Evolutionary conservation across 2,329 filamentous ascomycete genomes (phyloP).

Genomic region (Grosmannia clavigera): DNA sequence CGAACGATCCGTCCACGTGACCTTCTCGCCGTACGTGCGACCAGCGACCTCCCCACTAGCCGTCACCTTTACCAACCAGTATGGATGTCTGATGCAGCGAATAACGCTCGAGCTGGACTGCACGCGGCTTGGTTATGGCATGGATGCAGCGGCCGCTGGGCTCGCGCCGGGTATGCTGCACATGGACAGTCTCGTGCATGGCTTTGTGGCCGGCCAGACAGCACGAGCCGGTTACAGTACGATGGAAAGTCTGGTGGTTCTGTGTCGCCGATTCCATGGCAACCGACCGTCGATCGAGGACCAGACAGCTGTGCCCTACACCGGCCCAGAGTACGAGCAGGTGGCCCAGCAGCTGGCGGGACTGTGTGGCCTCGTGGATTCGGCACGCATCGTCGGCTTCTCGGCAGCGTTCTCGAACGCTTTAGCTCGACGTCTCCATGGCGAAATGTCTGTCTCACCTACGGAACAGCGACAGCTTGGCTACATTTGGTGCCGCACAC

Average conservation of each 20-base stretch:
- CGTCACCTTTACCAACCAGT: conserved; percentile 22
- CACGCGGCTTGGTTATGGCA: conserved; percentile 23
- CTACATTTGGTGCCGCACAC: conserved; percentile 11
- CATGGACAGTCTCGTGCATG: conserved; percentile 16
- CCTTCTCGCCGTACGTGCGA: conserved; percentile 25
- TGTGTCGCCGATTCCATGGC: conserved; percentile 1
- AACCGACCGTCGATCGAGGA: neutral
- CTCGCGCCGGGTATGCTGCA: conserved; percentile 15
- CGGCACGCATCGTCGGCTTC: conserved; percentile 25
- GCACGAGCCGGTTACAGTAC: conserved; percentile 5
- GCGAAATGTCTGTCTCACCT: neutral
- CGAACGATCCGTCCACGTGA: conserved; percentile 24
- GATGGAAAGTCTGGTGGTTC: neutral
- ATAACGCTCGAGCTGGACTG: conserved; percentile 29
- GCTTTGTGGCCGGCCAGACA: conserved; percentile 18
- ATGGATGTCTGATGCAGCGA: conserved; percentile 22
- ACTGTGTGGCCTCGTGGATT: conserved; percentile 19
- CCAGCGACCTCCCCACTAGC: conserved; percentile 21
- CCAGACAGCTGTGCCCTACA: conserved; percentile 13
- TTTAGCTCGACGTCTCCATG: neutral
- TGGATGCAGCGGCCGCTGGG: conserved; percentile 11
- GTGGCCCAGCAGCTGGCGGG: conserved; percentile 20
- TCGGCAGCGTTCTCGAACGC: neutral
- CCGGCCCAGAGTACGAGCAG: conserved; percentile 8
- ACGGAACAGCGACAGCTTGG: neutral